Percentiles rank a stretch among this genome's conserved stretches.
These are phyloP conservation scores for Kitagawia praeruptora DNA, from an alignment of 129 eudicot species.

Conservation along the genomic window DNA sequence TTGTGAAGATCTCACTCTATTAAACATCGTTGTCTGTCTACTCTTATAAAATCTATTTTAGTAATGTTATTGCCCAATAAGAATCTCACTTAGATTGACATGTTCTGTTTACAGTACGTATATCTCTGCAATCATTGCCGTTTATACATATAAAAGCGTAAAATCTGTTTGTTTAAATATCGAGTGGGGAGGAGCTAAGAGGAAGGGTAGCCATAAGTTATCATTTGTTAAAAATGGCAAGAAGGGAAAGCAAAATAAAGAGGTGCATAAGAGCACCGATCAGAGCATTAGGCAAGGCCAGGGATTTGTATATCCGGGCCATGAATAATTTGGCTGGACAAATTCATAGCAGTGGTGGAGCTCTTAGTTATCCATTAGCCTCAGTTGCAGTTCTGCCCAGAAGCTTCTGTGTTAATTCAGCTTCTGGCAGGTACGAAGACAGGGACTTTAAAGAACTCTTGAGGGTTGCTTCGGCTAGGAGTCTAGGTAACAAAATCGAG, in stretches of 20 bases:
- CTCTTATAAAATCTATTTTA: background rate
- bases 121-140: background rate
- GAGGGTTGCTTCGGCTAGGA: conserved; percentile 27
- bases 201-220: background rate
- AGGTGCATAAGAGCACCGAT: conserved; percentile 17
- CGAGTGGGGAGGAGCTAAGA: background rate
- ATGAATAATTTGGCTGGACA: conserved; percentile 19
- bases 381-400: conserved; percentile 13
- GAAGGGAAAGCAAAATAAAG: background rate
- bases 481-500: background rate
- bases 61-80: background rate
- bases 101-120: background rate
- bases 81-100: background rate
- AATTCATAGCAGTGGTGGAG: conserved; percentile 1
- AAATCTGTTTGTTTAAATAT: background rate
- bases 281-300: conserved; percentile 18
- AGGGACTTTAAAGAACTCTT: conserved; percentile 28
- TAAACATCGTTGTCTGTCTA: background rate
- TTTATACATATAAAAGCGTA: too few relatives aligned
- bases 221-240: background rate
- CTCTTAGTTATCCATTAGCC: conserved; percentile 7
- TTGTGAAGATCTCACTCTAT: background rate
- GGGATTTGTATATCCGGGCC: conserved; percentile 21
- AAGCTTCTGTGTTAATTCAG: conserved; percentile 23
- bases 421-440: background rate